Base-by-base conservation (phyloP, 768 basidiomycete species). In the Lepiota brunneoincarnata region DNA sequence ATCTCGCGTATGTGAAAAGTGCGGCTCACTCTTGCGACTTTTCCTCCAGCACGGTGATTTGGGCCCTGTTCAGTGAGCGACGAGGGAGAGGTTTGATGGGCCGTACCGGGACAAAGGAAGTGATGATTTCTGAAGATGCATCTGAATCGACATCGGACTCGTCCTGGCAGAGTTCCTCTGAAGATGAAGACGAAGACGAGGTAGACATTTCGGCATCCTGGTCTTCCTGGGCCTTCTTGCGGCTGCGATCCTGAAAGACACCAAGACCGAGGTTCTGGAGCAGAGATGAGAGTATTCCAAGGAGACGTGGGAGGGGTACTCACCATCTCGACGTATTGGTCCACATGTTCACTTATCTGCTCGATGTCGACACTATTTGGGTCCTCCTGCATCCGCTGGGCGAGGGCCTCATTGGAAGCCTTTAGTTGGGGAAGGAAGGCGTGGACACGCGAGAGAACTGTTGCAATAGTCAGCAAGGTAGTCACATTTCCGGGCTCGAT, bases 321-420 rank as follows among this genome's bases (percentile, higher is more conserved):
- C 58, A 83, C 86, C 84, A 88, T 87, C 65, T 88, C 79, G 59
- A 89, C 84, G 63, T 86, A 81, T 54, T 68, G 75, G 1, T 72
- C 74, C 47, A 71, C 73, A n/a, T 70, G 70, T 18, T 70, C 73
- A 6, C 71, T 68, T 20, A 89, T 59, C 53, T 84, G 75, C 65
- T 91, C 89, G 37, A 91, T 87, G 61, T 89, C 81, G n/a, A 89
- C 70, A 59, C 81, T 84, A 15, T 65, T 62, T 1, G 83, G 85
- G 55, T 84, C 75, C 37, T 67, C 64, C 36, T 75, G 66, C 9
- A 69, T 71, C n/a, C 72, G 72, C 53, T 75, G 71, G 2, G 73
- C 61, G 15, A 89, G 75, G 1, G 76, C 65, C 2, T 73, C 75
- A 59, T 88, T 89, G 2, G 87, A 84, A 11, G 82, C 84, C 43